Percentiles rank a stretch among this genome's conserved stretches.
phyloP scores from a whole-genome alignment of 805 yeast genomes.

The Geotrichum ghanense region DNA sequence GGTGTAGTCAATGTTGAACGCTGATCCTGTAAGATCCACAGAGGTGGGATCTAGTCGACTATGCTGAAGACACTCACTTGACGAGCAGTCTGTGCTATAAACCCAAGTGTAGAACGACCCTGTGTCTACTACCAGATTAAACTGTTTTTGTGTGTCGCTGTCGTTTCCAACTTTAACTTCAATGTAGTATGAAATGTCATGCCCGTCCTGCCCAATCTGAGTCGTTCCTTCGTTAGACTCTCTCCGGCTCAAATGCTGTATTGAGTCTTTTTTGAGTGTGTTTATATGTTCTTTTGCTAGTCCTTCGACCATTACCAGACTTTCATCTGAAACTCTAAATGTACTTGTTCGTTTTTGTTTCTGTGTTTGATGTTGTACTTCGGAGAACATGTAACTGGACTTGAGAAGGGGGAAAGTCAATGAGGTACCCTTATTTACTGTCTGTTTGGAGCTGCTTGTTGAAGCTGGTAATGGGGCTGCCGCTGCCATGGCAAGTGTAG shows the following conservation, averaged over 20 bases:
- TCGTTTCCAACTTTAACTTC: constrained; percentile 15
- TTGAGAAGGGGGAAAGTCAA: not conserved
- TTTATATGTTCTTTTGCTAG: not conserved
- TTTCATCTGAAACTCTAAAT: not conserved
- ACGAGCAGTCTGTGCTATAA: constrained; percentile 40
- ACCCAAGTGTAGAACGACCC: constrained; percentile 59
- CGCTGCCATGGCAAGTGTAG: not conserved
- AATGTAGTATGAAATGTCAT: constrained; percentile 21
- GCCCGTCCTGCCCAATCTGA: constrained; percentile 15
- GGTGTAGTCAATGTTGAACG: constrained; percentile 41
- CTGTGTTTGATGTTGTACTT: not conserved
- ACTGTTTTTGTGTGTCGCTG: constrained; percentile 16
- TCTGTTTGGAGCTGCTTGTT: not conserved
- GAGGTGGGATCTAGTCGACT: constrained; percentile 8
- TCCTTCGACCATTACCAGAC: not conserved
- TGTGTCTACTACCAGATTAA: constrained; percentile 48
- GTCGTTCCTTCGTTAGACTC: not conserved
- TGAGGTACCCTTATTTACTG: not conserved
- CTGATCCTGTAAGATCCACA: constrained; percentile 16
- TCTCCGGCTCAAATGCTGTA: no score
- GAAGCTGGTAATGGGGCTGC: not conserved
- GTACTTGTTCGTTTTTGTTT: not conserved
- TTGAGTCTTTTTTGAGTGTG: no score
- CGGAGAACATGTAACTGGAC: not conserved
- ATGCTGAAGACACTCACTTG: constrained; percentile 32